Conservation (phyloP, 2,329 filamentous ascomycete species). For the Calonectria montana region DNA sequence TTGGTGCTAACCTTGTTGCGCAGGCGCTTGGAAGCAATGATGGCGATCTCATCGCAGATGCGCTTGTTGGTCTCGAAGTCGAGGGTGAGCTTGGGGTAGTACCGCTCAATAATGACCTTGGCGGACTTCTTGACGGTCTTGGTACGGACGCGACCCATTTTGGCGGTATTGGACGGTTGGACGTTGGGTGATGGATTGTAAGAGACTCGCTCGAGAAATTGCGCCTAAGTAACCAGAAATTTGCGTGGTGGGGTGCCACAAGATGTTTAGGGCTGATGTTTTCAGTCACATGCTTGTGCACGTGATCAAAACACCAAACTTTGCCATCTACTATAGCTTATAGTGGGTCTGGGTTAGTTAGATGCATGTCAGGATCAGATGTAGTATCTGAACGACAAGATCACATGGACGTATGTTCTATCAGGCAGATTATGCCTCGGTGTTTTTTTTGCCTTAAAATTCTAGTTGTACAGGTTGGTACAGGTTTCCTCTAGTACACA, state of each 20-base stretch:
- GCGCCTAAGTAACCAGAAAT: slow-evolving; percentile 34
- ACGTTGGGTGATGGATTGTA: slow-evolving; percentile 49
- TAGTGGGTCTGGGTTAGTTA: background rate
- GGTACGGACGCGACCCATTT: slow-evolving; percentile 77
- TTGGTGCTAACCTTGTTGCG: slow-evolving; percentile 87
- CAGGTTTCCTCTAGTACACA: slow-evolving; percentile 35
- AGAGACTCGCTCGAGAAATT: slow-evolving; percentile 42
- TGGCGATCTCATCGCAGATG: slow-evolving; percentile 99
- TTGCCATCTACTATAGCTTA: background rate
- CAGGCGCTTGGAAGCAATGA: slow-evolving; percentile 98
- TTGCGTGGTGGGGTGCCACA: slow-evolving; percentile 36
- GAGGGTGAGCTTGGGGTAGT: slow-evolving; percentile 97
- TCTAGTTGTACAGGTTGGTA: slow-evolving; percentile 49
- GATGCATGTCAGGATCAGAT: background rate
- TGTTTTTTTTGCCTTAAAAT: slow-evolving; percentile 36
- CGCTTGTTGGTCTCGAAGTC: slow-evolving; percentile 99
- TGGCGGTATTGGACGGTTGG: slow-evolving; percentile 62
- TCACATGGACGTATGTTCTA: slow-evolving; percentile 13
- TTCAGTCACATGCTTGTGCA: slow-evolving; percentile 36
- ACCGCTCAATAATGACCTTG: slow-evolving; percentile 99
- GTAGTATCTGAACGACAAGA: background rate
- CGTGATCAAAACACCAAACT: slow-evolving; percentile 28
- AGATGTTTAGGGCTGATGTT: slow-evolving; percentile 45
- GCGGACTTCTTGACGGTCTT: slow-evolving; percentile 82
- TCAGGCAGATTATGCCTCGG: slow-evolving; percentile 35